Evolutionary conservation across 1,139 yeast genomes (phyloP).

Genomic region (Zygosaccharomyces pseudobailii): DNA sequence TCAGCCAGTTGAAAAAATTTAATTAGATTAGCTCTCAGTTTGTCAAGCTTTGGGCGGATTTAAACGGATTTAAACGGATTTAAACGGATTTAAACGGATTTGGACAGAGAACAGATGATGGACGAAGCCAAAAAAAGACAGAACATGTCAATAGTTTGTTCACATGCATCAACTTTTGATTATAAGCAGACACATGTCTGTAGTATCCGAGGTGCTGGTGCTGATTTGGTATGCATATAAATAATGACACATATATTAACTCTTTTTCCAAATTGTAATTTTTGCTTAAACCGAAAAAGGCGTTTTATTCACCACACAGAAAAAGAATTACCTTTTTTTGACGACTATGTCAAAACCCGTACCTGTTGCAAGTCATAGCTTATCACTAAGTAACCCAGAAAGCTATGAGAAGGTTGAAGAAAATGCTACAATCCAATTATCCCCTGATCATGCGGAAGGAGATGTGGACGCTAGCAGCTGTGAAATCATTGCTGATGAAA

Average conservation of each 20-base stretch:
- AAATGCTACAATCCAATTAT: slow-evolving; percentile 2
- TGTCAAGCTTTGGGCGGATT: not conserved
- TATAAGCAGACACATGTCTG: not conserved
- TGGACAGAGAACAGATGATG: not conserved
- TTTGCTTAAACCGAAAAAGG: not conserved
- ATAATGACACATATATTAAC: not conserved
- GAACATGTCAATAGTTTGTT: not conserved
- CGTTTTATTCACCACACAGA: slow-evolving; percentile 1
- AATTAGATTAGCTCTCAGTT: not conserved
- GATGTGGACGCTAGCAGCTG: slow-evolving; percentile 8
- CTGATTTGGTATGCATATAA: not conserved
- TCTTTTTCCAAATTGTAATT: not conserved
- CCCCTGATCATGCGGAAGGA: slow-evolving; percentile 6
- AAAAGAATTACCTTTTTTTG: not conserved
- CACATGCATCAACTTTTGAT: not conserved
- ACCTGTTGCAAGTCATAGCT: slow-evolving; percentile 6
- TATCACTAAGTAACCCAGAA: slow-evolving; percentile 1
- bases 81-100: too few relatives aligned
- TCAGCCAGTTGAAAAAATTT: not conserved
- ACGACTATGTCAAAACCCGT: slow-evolving; percentile 7
- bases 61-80: not conserved
- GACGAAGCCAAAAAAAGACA: not conserved
- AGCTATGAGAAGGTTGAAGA: slow-evolving; percentile 6
- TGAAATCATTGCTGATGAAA: slow-evolving; percentile 7
- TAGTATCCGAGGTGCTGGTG: not conserved